Evolutionary conservation across 257 asterid genomes (phyloP).

Genomic region (Przewalskia tangutica): DNA sequence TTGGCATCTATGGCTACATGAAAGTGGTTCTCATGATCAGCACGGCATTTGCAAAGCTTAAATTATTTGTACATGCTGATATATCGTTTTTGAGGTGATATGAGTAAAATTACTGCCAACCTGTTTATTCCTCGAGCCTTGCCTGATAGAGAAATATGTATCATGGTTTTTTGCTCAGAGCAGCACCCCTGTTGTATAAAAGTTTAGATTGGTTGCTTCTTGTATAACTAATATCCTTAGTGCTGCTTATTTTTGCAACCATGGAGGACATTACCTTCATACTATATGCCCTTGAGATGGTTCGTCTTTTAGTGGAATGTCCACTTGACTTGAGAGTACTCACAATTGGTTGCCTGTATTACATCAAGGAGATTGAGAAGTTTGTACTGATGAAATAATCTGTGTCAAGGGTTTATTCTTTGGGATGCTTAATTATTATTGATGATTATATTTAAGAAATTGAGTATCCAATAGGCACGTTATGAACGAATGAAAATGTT

Average conservation of each 20-base stretch:
- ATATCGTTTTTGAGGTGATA: not conserved
- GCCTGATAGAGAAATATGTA: not conserved
- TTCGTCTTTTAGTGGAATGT: not conserved
- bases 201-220: not conserved
- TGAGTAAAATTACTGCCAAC: not conserved
- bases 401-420: not conserved
- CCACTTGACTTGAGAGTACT: not conserved
- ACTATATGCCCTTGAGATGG: not conserved
- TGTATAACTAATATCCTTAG: not conserved
- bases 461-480: not conserved
- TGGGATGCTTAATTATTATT: not conserved
- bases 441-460: not conserved
- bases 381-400: not conserved
- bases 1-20: conserved; percentile 58
- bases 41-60: not conserved
- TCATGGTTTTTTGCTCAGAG: not conserved
- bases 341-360: not conserved
- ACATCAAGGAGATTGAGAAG: not conserved
- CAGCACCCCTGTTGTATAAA: not conserved
- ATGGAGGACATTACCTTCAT: not conserved
- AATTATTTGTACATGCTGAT: not conserved
- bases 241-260: not conserved
- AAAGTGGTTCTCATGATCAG: conserved; percentile 7
- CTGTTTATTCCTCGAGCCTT: not conserved
- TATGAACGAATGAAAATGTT: not conserved